Evolutionary conservation across 352 stramenopile genomes (phyloP).

Genomic region (Pythium coloratum): DNA sequence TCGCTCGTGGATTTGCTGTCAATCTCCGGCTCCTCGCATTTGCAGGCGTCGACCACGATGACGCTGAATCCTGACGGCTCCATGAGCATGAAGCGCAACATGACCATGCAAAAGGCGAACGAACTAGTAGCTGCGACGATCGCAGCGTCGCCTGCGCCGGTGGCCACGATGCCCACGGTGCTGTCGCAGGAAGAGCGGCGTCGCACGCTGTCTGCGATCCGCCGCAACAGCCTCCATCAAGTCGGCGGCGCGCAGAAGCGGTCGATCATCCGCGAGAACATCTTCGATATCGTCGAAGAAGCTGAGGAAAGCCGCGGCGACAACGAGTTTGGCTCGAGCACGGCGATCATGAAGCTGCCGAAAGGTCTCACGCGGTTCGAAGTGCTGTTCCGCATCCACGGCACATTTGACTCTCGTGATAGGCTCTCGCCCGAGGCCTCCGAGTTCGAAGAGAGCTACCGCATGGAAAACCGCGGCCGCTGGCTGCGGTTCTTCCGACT

Average conservation of each 20-base stretch:
- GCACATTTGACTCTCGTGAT: constrained; percentile 20
- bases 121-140: constrained; percentile 36
- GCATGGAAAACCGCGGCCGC: constrained; percentile 59
- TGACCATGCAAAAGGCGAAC: constrained; percentile 31
- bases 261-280: constrained; percentile 64
- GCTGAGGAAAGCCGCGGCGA: constrained; percentile 34
- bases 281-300: constrained; percentile 80
- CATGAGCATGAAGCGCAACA: constrained; percentile 23
- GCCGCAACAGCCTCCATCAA: constrained; percentile 37
- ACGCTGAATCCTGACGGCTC: constrained; percentile 28
- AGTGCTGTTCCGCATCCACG: constrained; percentile 62
- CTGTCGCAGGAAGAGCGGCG: constrained; percentile 31
- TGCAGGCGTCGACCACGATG: constrained; percentile 3
- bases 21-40: constrained; percentile 17
- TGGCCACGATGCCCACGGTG: constrained; percentile 9
- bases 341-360: constrained; percentile 77
- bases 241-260: constrained; percentile 22
- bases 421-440: constrained; percentile 50
- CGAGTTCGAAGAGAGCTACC: constrained; percentile 77
- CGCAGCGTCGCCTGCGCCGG: not conserved
- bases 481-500: constrained; percentile 72
- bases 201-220: constrained; percentile 40
- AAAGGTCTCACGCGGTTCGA: constrained; percentile 68
- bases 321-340: constrained; percentile 22
- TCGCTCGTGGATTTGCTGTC: constrained; percentile 32